phyloP scores from a whole-genome alignment of 2,329 filamentous ascomycete species.

The Scedosporium apiospermum region DNA sequence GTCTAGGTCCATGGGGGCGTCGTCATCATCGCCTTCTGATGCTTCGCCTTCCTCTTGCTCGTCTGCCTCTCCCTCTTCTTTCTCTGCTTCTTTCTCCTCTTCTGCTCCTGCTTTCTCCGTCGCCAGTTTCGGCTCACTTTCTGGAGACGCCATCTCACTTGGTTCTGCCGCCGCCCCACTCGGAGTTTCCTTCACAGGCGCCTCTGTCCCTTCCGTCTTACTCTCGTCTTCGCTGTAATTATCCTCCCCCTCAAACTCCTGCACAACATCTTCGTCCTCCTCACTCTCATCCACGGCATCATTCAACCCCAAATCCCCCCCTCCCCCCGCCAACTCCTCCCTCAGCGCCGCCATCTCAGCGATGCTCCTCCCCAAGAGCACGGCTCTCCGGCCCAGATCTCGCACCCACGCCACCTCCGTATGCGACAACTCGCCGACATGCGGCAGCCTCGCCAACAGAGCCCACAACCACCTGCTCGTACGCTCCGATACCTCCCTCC shows the following conservation, averaged over 20 bases:
- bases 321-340: conserved; percentile 30
- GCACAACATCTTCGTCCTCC: conserved; percentile 26
- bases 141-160: neutral
- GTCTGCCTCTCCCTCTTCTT: conserved; percentile 8
- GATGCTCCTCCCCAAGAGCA: conserved; percentile 46
- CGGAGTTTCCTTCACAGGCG: conserved; percentile 9
- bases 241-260: conserved; percentile 12
- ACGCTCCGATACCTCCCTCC: conserved; percentile 49
- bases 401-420: conserved; percentile 67
- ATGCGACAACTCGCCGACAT: conserved; percentile 64
- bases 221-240: conserved; percentile 21
- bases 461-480: conserved; percentile 83
- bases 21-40: conserved; percentile 12
- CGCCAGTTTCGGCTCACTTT: neutral
- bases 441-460: conserved; percentile 64
- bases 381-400: conserved; percentile 70
- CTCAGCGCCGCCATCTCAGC: conserved; percentile 41
- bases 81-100: conserved; percentile 10
- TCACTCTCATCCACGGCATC: conserved; percentile 38
- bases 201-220: conserved; percentile 10
- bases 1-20: conserved; percentile 5
- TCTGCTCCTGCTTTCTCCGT: conserved; percentile 11
- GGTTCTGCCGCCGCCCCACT: neutral
- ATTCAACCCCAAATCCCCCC: conserved; percentile 26
- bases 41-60: conserved; percentile 17